A percentile compares a stretch with the other conserved stretches of the same genome.
Evolutionary conservation across 495 filamentous ascomycete genomes (phyloP).

Genomic region (Coniosporium apollinis): DNA sequence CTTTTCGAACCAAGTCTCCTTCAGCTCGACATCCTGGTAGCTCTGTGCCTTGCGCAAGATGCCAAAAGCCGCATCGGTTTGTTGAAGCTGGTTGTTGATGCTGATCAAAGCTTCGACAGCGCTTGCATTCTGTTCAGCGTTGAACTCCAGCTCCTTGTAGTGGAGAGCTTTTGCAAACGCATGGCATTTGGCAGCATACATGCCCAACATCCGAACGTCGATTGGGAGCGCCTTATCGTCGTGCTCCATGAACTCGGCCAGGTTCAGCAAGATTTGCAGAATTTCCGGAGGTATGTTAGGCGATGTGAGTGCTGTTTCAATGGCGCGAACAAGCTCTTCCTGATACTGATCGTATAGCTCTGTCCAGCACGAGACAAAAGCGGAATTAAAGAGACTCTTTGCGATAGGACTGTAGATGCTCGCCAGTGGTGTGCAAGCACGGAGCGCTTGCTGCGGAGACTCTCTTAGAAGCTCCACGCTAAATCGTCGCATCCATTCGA

Average conservation of each 20-base stretch:
- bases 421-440: slow-evolving; percentile 82
- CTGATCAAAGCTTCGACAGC: slow-evolving; percentile 94
- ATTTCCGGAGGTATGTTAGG: slow-evolving; percentile 90
- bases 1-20: slow-evolving; percentile 98
- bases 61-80: slow-evolving; percentile 92
- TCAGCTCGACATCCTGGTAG: slow-evolving; percentile 85
- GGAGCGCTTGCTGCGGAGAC: slow-evolving; percentile 82
- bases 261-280: slow-evolving; percentile 81
- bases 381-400: slow-evolving; percentile 91
- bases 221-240: slow-evolving; percentile 97
- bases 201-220: slow-evolving; percentile 81
- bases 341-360: slow-evolving; percentile 90
- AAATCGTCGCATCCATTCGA: slow-evolving; percentile 94
- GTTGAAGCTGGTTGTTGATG: slow-evolving; percentile 96
- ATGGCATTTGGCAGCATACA: slow-evolving; percentile 88
- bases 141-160: slow-evolving; percentile 96
- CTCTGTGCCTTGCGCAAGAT: slow-evolving; percentile 87
- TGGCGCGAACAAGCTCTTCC: slow-evolving; percentile 85
- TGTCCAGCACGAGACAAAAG: slow-evolving; percentile 97
- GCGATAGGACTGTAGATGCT: slow-evolving; percentile 81
- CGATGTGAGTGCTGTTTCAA: slow-evolving; percentile 86
- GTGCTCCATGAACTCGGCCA: slow-evolving; percentile 99
- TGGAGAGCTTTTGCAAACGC: slow-evolving; percentile 96
- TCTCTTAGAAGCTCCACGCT: slow-evolving; percentile 91
- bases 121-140: slow-evolving; percentile 89